A percentile compares a stretch with the other conserved stretches of the same genome.
phyloP scores from a whole-genome alignment of 352 stramenopile genomes.

The Globisporangium apiculatum region DNA sequence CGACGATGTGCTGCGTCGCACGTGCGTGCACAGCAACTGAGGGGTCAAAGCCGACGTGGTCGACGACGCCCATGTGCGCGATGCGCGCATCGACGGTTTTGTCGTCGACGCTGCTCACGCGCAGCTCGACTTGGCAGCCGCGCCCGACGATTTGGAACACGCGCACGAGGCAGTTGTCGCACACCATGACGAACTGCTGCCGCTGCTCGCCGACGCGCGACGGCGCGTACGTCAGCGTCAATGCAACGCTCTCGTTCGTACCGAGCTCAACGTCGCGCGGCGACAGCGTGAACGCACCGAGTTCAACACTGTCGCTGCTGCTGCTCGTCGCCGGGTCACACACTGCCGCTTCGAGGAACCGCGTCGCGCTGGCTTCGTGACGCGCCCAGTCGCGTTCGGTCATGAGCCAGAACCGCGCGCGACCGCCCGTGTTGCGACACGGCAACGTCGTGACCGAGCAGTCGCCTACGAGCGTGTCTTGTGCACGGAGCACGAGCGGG shows the following conservation, averaged over 20 bases:
- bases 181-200: conserved; percentile 71
- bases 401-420: conserved; percentile 66
- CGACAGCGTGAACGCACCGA: conserved; percentile 50
- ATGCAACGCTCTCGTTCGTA: conserved; percentile 26
- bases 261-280: conserved; percentile 49
- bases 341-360: conserved; percentile 4
- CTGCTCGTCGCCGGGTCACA: too few species aligned
- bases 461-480: conserved; percentile 58
- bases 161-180: conserved; percentile 77
- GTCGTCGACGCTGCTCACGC: conserved; percentile 35
- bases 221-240: conserved; percentile 52
- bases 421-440: conserved; percentile 58
- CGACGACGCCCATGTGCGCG: conserved; percentile 33
- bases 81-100: conserved; percentile 36
- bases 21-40: conserved; percentile 29
- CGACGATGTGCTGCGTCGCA: conserved; percentile 29
- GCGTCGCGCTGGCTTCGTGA: conserved; percentile 21
- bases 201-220: conserved; percentile 48
- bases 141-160: conserved; percentile 61
- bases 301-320: background rate
- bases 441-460: conserved; percentile 32
- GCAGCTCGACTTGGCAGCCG: conserved; percentile 61
- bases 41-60: conserved; percentile 41
- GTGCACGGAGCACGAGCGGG: conserved; percentile 40
- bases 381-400: conserved; percentile 41